Evolutionary conservation across 2,329 filamentous ascomycete species (phyloP).

Genomic region (Dactylellina haptotyla): DNA sequence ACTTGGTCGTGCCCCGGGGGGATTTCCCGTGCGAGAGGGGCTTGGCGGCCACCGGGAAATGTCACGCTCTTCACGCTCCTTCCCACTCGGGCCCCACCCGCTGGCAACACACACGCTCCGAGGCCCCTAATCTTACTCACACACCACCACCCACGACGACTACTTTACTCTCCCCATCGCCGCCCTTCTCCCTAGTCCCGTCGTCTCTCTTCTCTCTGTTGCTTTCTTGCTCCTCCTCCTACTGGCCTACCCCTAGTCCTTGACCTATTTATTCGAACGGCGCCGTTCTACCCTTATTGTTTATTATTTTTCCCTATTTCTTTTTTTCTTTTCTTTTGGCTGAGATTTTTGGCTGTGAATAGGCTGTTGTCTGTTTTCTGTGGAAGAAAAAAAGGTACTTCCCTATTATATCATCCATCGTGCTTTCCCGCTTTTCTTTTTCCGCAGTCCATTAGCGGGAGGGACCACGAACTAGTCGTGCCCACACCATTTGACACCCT

Average conservation of each 20-base stretch:
- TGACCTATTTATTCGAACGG: conserved; percentile 46
- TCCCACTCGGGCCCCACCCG: conserved; percentile 47
- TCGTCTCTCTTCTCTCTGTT: not conserved
- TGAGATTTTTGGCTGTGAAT: conserved; percentile 33
- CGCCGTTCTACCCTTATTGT: conserved; percentile 42
- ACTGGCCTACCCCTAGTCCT: not conserved
- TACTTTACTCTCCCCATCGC: conserved; percentile 15
- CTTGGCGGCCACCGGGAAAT: conserved; percentile 38
- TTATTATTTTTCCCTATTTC: conserved; percentile 30
- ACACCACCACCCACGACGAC: conserved; percentile 2
- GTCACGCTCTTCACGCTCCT: conserved; percentile 42
- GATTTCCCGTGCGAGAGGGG: conserved; percentile 14
- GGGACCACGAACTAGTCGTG: conserved; percentile 44
- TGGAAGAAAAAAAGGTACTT: too few relatives aligned
- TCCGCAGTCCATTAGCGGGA: conserved; percentile 33
- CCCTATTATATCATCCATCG: not conserved
- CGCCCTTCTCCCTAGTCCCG: conserved; percentile 1
- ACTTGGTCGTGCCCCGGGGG: conserved; percentile 10
- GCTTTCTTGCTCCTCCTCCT: not conserved
- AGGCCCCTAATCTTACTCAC: conserved; percentile 52
- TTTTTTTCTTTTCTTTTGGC: conserved; percentile 25
- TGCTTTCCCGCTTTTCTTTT: conserved; percentile 16
- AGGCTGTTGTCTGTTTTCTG: conserved; percentile 41
- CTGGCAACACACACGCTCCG: conserved; percentile 40
- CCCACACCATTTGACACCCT: conserved; percentile 52